A percentile compares a stretch with the other conserved stretches of the same genome.
Evolutionary conservation across 257 asterid genomes (phyloP).

Genomic region (Apocynum venetum): DNA sequence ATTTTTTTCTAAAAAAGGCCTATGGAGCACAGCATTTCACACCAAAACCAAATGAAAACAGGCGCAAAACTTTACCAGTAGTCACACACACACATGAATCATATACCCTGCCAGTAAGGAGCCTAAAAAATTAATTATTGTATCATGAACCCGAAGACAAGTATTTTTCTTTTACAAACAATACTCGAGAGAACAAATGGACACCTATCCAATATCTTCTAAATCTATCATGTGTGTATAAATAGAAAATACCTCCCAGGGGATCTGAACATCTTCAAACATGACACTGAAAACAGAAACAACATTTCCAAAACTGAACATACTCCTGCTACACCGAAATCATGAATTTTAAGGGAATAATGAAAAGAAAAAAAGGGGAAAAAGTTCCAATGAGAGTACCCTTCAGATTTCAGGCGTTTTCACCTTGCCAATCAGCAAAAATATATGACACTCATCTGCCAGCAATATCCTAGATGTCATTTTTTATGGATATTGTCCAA

Average conservation of each 20-base stretch:
- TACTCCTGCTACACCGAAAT: neutral
- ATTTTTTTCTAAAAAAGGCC: no score
- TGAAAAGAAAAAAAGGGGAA: neutral
- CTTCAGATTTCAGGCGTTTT: neutral
- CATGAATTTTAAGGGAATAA: neutral
- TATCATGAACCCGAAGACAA: neutral
- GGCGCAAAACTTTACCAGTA: neutral
- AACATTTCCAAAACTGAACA: neutral
- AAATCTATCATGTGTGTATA: neutral
- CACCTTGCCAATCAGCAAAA: neutral
- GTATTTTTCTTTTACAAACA: neutral
- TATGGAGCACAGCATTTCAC: no score
- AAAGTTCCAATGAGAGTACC: neutral
- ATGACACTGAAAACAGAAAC: neutral
- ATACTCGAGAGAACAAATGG: neutral
- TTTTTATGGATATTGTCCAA: conserved; percentile 78
- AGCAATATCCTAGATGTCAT: conserved; percentile 20
- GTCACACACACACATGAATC: neutral
- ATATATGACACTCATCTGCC: neutral
- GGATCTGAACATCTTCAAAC: neutral
- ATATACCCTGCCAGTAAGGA: neutral
- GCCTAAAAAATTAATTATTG: neutral
- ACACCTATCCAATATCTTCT: neutral
- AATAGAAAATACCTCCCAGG: neutral
- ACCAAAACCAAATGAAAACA: neutral